These are phyloP conservation scores for Leucaena leucocephala DNA, from an alignment of 306 rosid genomes.

Conservation along the genomic window DNA sequence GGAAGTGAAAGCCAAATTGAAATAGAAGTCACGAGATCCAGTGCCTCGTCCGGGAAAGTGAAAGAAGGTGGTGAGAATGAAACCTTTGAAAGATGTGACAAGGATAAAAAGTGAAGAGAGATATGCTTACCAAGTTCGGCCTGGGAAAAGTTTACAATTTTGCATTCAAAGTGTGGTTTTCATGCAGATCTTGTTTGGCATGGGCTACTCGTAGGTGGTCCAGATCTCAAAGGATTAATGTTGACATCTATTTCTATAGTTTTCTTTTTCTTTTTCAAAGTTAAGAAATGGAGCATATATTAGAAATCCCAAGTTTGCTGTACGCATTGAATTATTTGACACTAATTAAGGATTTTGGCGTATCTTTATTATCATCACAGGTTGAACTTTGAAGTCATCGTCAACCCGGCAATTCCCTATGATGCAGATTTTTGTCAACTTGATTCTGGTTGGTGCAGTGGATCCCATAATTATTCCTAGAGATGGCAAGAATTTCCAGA, in stretches of 20 bases:
- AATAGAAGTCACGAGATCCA: conserved; percentile 28
- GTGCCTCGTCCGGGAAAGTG: conserved; percentile 12
- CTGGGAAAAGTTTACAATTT: conserved; percentile 35
- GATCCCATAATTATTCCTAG: conserved; percentile 50
- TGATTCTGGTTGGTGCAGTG: conserved; percentile 34
- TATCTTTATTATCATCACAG: neutral
- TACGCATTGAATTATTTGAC: neutral
- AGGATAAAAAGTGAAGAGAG: conserved; percentile 8
- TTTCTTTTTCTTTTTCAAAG: no score
- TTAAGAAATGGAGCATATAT: no score
- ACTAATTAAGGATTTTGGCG: neutral
- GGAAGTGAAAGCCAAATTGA: conserved; percentile 4
- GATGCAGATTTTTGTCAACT: conserved; percentile 42
- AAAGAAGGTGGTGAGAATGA: conserved; percentile 13
- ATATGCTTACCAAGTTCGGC: conserved; percentile 42
- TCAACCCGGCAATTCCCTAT: neutral
- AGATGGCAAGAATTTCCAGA: conserved; percentile 30
- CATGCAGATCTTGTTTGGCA: no score
- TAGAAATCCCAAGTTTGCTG: no score
- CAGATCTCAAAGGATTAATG: no score
- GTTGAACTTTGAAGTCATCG: neutral
- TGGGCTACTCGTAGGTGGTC: no score
- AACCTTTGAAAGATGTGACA: conserved; percentile 4
- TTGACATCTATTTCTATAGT: no score
- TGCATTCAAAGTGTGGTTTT: no score